Conservation (phyloP, 306 rosid genomes). For the Mimosa pudica region DNA sequence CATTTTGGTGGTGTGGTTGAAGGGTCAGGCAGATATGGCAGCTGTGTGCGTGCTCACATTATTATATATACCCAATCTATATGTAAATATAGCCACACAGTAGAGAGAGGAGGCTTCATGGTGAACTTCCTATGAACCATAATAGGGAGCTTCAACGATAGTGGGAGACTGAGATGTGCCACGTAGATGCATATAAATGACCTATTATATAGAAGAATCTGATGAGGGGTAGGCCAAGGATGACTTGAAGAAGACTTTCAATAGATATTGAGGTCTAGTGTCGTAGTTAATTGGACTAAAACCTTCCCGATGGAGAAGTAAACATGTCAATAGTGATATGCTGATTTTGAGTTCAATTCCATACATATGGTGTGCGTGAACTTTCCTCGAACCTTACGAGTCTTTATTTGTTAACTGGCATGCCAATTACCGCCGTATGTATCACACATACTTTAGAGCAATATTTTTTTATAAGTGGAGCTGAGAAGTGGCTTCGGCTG, state of each 20-base stretch:
- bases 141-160: slow-evolving; percentile 63
- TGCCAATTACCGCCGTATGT: too few relatives aligned
- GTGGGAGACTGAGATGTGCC: slow-evolving; percentile 39
- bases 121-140: slow-evolving; percentile 62
- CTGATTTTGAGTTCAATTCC: slow-evolving; percentile 20
- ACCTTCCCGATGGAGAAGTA: slow-evolving; percentile 37
- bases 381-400: slow-evolving; percentile 25
- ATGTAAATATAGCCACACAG: neutral
- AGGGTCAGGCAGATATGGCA: neutral
- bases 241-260: slow-evolving; percentile 60
- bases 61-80: slow-evolving; percentile 19
- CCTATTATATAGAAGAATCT: neutral
- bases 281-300: slow-evolving; percentile 40
- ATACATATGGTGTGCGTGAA: neutral
- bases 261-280: slow-evolving; percentile 35
- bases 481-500: neutral
- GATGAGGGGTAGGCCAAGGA: slow-evolving; percentile 1
- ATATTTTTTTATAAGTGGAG: neutral
- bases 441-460: neutral
- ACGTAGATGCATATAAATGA: slow-evolving; percentile 25
- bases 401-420: neutral
- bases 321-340: slow-evolving; percentile 46
- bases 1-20: slow-evolving; percentile 45
- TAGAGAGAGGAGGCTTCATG: slow-evolving; percentile 49
- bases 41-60: neutral